Percentiles rank a stretch among this genome's conserved stretches.
Conservation (phyloP, 1,284 basidiomycete species). For the Puccinia hordei region DNA sequence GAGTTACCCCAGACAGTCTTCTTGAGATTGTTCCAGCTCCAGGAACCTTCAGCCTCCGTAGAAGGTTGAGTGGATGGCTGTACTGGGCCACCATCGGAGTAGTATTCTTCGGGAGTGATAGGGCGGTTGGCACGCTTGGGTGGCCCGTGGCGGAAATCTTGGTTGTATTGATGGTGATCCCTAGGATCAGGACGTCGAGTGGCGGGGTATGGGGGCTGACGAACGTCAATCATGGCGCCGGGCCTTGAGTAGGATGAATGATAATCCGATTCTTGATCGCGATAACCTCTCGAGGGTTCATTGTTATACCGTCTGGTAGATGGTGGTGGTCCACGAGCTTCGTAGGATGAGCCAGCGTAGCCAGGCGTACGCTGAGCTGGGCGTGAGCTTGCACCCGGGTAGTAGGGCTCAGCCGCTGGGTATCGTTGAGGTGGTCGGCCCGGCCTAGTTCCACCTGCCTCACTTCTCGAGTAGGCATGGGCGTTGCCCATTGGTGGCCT, state of each 20-base stretch:
- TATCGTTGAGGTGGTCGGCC: conserved; percentile 26
- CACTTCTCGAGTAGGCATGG: conserved; percentile 28
- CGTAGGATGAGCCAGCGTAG: conserved; percentile 9
- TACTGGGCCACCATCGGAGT: not conserved
- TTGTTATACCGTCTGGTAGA: conserved; percentile 15
- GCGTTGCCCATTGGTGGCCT: conserved; percentile 13
- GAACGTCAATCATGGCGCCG: conserved; percentile 16
- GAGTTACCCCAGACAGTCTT: conserved; percentile 50
- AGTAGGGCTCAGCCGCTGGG: conserved; percentile 8
- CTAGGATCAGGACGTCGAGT: not conserved
- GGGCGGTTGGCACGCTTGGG: conserved; percentile 22
- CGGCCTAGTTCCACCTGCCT: conserved; percentile 34
- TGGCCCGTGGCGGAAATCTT: not conserved
- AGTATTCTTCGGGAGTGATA: not conserved
- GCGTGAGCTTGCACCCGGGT: conserved; percentile 16
- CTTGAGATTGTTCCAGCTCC: conserved; percentile 43
- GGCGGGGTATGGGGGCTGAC: not conserved
- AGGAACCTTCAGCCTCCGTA: conserved; percentile 23
- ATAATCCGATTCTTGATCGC: conserved; percentile 12
- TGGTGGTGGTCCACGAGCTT: not conserved
- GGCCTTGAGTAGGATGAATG: conserved; percentile 11
- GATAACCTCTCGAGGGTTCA: not conserved
- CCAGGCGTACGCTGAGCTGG: conserved; percentile 12
- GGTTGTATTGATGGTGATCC: not conserved
- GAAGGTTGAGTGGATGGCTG: not conserved